Evolutionary conservation across 2,329 filamentous ascomycete species (phyloP), one percentile per base, ranked within the genome.

Genomic region (Beauveria australis): DNA sequence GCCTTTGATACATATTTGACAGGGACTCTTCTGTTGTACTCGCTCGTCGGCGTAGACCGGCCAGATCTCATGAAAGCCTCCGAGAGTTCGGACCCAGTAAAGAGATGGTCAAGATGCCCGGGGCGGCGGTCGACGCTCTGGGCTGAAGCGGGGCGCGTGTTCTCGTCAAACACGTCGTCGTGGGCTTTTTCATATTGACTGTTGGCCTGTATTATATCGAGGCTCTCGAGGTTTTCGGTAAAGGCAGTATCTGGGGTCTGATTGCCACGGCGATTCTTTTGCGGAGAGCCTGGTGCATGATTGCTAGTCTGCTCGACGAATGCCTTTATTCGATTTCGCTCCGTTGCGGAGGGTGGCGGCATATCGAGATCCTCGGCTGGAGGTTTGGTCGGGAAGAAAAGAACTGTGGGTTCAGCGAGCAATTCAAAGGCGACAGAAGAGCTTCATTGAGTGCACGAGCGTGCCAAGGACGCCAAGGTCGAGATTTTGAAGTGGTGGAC

Each of bases 51-150:
- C 16, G 74, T 74, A 12, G 74, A 74, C 5, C 73, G 63, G 7
- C 73, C 71, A 30, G 74, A 76, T 22, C 72, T 69, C 72, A 76
- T 74, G 46, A 76, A 76, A 51, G 69, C 69, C 10, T 76, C 74
- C 14, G 72, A 73, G 5, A 76, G 69, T 61, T 75, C 72, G 5
- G 74, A 76, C 5, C 74, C 74, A 30, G 67, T 70, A 46, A 76
- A 75, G n/a, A 75, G 61, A 22, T 43, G 40, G 1, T 60, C 33
- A 16, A 57, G 10, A 8, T 19, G 59, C 6, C 24, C 47, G 14
- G 59, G 10, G 28, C 58, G 58, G 10, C 41, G 26, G 26, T 54
- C 58, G 7, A 30, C 49, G 24, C 58, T 54, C 19, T 48, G 58
- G 9, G 37, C 58, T n/a, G 58, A 60, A 24, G 30, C 30, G 10